phyloP scores from a whole-genome alignment of 257 asterid genomes.

The Fraxinus americana region DNA sequence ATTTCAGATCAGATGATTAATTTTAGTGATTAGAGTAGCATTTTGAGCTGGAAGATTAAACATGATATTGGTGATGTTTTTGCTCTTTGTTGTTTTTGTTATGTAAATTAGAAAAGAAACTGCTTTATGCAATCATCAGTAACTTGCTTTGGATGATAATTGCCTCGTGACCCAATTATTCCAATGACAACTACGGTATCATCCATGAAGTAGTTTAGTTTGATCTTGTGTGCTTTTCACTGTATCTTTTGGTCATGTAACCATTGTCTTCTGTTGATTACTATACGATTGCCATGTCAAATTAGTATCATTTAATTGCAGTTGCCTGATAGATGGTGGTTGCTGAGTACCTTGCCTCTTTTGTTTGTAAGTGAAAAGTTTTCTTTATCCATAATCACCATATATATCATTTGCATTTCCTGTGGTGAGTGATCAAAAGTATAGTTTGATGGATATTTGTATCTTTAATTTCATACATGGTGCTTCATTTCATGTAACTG shows the following conservation, averaged over 20 bases:
- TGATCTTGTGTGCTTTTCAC: slow-evolving; percentile 11
- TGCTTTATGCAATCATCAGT: background rate
- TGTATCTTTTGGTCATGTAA: slow-evolving; percentile 7
- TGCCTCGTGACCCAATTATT: background rate
- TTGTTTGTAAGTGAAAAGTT: slow-evolving; percentile 4
- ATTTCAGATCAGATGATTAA: background rate
- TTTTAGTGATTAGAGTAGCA: background rate
- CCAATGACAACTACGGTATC: background rate
- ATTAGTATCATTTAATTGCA: slow-evolving; percentile 17
- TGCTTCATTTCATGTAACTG: slow-evolving; percentile 18
- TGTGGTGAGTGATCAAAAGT: slow-evolving; percentile 21
- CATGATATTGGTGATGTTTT: background rate
- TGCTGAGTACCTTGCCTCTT: slow-evolving; percentile 18
- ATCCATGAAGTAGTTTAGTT: background rate
- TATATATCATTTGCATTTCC: slow-evolving; percentile 1
- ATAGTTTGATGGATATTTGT: slow-evolving; percentile 16
- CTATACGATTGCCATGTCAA: slow-evolving; percentile 15
- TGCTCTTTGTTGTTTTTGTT: background rate
- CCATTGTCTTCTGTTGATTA: slow-evolving; percentile 8
- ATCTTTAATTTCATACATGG: slow-evolving; percentile 1
- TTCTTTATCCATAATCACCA: background rate
- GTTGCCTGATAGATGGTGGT: slow-evolving; percentile 19
- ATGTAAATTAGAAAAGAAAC: background rate
- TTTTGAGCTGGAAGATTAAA: background rate
- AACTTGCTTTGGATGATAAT: background rate